phyloP scores from a whole-genome alignment of 495 filamentous ascomycete genomes.

The Tuber magnatum region DNA sequence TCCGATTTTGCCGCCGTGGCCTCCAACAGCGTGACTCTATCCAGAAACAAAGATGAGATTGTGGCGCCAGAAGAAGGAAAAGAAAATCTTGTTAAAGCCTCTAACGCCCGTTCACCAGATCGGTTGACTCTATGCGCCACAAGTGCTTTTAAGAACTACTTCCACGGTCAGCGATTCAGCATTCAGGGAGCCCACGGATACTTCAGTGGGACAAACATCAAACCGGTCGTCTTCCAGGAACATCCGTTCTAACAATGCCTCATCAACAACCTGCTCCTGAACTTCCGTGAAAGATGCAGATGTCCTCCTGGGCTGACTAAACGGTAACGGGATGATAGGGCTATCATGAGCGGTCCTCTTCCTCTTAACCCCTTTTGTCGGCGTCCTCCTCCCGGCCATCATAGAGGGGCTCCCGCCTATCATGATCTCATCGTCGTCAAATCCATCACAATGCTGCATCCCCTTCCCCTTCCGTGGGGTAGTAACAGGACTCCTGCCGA shows the following conservation, averaged over 20 bases:
- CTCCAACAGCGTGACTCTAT: slow-evolving; percentile 46
- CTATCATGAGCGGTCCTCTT: slow-evolving; percentile 56
- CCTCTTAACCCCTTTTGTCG: slow-evolving; percentile 58
- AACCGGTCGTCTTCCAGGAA: slow-evolving; percentile 43
- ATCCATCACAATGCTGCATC: slow-evolving; percentile 60
- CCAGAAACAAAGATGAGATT: slow-evolving; percentile 55
- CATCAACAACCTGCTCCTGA: slow-evolving; percentile 30
- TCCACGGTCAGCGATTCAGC: slow-evolving; percentile 10
- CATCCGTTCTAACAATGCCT: slow-evolving; percentile 38
- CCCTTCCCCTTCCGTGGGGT: slow-evolving; percentile 56
- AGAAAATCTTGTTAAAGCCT: slow-evolving; percentile 46
- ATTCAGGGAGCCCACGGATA: neutral
- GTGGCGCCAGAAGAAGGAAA: slow-evolving; percentile 53
- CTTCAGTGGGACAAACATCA: slow-evolving; percentile 21
- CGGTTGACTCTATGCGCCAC: slow-evolving; percentile 51
- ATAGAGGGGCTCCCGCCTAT: slow-evolving; percentile 49
- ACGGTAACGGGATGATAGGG: slow-evolving; percentile 49
- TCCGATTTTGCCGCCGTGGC: slow-evolving; percentile 42
- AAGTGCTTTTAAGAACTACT: slow-evolving; percentile 52
- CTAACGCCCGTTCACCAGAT: slow-evolving; percentile 51
- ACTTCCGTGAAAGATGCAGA: slow-evolving; percentile 11
- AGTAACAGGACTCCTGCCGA: slow-evolving; percentile 40
- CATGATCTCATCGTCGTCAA: slow-evolving; percentile 63
- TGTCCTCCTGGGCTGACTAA: slow-evolving; percentile 45
- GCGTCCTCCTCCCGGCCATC: slow-evolving; percentile 41